These are phyloP conservation scores for Avicennia marina DNA, from an alignment of 257 asterid species.

Conservation along the genomic window DNA sequence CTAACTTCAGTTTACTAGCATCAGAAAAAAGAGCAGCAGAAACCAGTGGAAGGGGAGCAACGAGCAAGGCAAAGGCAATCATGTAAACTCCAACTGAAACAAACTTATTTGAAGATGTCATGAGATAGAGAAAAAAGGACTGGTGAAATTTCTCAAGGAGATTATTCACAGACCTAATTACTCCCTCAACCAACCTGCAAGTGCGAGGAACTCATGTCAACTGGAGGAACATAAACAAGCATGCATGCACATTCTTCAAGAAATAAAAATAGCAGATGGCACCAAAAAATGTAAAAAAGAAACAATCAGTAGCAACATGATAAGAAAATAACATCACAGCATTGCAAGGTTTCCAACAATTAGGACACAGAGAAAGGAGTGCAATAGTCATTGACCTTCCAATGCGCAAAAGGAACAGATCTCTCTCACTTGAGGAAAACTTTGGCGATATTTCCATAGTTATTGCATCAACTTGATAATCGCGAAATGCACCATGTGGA, in stretches of 20 bases:
- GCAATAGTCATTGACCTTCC: constrained; percentile 59
- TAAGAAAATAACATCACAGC: neutral
- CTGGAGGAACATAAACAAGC: constrained; percentile 2
- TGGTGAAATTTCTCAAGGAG: constrained; percentile 98
- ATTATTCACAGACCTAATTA: constrained; percentile 78
- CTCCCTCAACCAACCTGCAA: constrained; percentile 91
- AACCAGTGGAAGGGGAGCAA: constrained; percentile 85
- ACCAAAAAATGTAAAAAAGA: no score
- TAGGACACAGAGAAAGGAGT: neutral
- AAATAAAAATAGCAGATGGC: constrained; percentile 11
- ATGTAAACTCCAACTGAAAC: constrained; percentile 92
- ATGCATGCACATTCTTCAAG: neutral
- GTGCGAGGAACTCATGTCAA: constrained; percentile 18
- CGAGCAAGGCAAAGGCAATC: constrained; percentile 83
- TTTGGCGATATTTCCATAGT: constrained; percentile 78
- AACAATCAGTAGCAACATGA: neutral
- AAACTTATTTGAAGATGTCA: constrained; percentile 75
- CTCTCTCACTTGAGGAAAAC: constrained; percentile 43
- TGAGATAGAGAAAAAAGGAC: constrained; percentile 83
- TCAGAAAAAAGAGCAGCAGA: constrained; percentile 76
- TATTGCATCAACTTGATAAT: constrained; percentile 91
- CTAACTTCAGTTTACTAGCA: constrained; percentile 29
- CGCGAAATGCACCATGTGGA: constrained; percentile 96
- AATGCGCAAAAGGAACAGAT: constrained; percentile 52
- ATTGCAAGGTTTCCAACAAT: constrained; percentile 12